These are phyloP conservation scores for Blastobotrys americana DNA, from an alignment of 805 yeast species.

Conservation along the genomic window DNA sequence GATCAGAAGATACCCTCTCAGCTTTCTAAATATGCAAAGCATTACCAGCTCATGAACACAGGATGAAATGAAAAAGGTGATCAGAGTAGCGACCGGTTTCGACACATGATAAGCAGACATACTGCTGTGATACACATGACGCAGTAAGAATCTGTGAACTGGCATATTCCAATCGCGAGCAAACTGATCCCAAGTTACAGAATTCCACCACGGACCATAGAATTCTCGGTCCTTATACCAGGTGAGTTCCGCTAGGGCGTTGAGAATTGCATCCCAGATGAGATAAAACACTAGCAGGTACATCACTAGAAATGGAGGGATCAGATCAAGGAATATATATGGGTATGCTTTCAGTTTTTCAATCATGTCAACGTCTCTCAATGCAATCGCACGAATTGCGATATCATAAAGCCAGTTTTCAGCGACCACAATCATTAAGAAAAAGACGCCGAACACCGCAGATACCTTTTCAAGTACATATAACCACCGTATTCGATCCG, in stretches of 20 bases:
- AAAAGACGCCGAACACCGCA: slow-evolving; percentile 83
- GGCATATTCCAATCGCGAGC: slow-evolving; percentile 93
- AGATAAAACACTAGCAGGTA: slow-evolving; percentile 76
- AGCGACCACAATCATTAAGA: slow-evolving; percentile 73
- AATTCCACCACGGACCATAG: slow-evolving; percentile 98
- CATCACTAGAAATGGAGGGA: slow-evolving; percentile 71
- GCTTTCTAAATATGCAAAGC: slow-evolving; percentile 73
- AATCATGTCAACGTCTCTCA: slow-evolving; percentile 43
- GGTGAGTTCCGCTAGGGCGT: slow-evolving; percentile 83
- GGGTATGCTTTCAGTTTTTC: slow-evolving; percentile 46
- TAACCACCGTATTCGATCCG: slow-evolving; percentile 55
- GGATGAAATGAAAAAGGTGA: slow-evolving; percentile 58
- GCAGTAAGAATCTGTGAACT: slow-evolving; percentile 76
- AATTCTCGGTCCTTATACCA: slow-evolving; percentile 84
- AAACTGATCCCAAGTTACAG: slow-evolving; percentile 87
- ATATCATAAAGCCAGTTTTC: slow-evolving; percentile 70
- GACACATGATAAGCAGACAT: slow-evolving; percentile 66
- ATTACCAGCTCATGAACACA: slow-evolving; percentile 85
- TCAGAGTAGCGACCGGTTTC: slow-evolving; percentile 60
- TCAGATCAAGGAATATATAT: slow-evolving; percentile 56
- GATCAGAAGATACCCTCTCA: slow-evolving; percentile 71
- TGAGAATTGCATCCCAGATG: slow-evolving; percentile 93
- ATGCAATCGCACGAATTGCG: slow-evolving; percentile 50
- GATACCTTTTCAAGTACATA: slow-evolving; percentile 61
- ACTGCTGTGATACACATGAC: slow-evolving; percentile 92